phyloP scores from a whole-genome alignment of 306 rosid genomes.

The Casuarina equisetifolia region DNA sequence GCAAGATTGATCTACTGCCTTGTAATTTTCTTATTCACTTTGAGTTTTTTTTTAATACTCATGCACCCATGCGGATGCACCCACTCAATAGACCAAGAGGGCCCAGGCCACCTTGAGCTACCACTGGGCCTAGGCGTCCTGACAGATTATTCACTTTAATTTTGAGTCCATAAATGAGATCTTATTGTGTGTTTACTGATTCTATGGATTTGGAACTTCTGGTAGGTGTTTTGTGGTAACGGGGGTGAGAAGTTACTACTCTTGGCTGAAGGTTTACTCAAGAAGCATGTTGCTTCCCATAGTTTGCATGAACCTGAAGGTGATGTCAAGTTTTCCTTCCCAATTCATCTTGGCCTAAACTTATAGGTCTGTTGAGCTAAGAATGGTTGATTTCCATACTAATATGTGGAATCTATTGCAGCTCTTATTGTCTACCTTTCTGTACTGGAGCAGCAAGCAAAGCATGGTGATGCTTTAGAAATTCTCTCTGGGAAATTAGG shows the following conservation, averaged over 20 bases:
- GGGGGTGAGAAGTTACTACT: constrained; percentile 87
- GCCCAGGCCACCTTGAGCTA: no score
- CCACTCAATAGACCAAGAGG: no score
- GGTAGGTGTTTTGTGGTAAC: constrained; percentile 71
- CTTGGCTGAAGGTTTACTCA: constrained; percentile 93
- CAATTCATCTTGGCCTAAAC: constrained; percentile 2
- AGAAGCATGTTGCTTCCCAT: constrained; percentile 91
- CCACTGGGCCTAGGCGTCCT: no score
- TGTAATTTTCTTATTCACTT: background rate
- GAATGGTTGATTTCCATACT: constrained; percentile 18
- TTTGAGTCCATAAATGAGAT: background rate
- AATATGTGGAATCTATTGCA: constrained; percentile 39
- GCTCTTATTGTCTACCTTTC: constrained; percentile 90
- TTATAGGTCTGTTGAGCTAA: constrained; percentile 9
- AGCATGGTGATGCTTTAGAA: constrained; percentile 92
- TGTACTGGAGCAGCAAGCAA: constrained; percentile 88
- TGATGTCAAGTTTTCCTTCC: constrained; percentile 26
- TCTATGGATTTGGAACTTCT: constrained; percentile 33
- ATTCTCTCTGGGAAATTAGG: constrained; percentile 90
- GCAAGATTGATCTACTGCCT: background rate
- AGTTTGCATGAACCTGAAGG: constrained; percentile 97
- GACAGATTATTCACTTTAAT: no score
- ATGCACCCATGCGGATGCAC: no score
- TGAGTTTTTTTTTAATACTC: no score
- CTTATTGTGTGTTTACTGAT: constrained; percentile 21